phyloP scores from a whole-genome alignment of 768 basidiomycete species.

The Megacollybia marginata region DNA sequence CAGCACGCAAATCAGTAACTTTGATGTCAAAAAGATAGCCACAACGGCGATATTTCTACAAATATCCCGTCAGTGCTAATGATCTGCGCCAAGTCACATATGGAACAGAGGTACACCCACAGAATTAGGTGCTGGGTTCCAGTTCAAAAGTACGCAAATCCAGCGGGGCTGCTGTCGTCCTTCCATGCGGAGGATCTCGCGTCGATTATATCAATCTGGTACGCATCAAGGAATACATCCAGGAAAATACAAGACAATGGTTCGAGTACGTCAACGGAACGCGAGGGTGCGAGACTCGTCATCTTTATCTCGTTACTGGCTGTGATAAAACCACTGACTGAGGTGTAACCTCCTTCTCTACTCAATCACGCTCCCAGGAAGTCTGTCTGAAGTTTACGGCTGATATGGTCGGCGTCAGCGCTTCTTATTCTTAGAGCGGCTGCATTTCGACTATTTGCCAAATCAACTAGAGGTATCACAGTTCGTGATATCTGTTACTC shows the following conservation, averaged over 20 bases:
- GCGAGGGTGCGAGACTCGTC: too few relatives aligned
- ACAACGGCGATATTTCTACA: too few relatives aligned
- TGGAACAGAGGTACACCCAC: neutral
- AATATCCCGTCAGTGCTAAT: too few relatives aligned
- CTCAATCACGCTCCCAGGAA: too few relatives aligned
- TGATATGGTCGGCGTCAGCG: neutral
- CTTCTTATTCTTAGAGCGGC: neutral
- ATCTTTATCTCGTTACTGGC: neutral
- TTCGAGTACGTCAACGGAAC: too few relatives aligned
- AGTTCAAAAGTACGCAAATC: slow-evolving; percentile 9
- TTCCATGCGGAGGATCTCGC: neutral
- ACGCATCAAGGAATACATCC: neutral
- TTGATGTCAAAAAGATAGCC: neutral
- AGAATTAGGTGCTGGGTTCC: neutral
- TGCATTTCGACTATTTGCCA: too few relatives aligned
- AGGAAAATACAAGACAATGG: neutral
- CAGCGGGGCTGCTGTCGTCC: slow-evolving; percentile 13
- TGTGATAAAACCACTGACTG: neutral
- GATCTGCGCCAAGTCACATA: too few relatives aligned
- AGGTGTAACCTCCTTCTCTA: neutral
- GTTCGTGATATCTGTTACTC: too few relatives aligned
- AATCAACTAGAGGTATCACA: too few relatives aligned
- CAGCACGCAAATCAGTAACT: too few relatives aligned
- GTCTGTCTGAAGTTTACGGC: too few relatives aligned
- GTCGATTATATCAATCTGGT: neutral